These are phyloP conservation scores for Hura crepitans DNA, from an alignment of 441 rosid genomes.

Conservation along the genomic window DNA sequence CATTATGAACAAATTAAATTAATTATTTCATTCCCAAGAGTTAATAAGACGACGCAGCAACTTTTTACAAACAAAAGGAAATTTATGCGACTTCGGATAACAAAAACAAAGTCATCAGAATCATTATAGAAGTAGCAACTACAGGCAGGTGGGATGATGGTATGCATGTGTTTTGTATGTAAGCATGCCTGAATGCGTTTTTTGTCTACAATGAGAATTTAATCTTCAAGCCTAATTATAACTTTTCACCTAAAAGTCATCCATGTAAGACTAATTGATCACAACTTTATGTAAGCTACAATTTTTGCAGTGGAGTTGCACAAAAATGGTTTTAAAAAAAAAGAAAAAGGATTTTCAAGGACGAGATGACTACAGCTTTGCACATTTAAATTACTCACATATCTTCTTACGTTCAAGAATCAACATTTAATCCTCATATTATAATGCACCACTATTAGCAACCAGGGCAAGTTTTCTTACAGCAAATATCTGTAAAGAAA, in stretches of 20 bases:
- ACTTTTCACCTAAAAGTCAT: neutral
- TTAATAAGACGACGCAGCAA: neutral
- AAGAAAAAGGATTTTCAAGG: neutral
- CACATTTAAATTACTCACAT: neutral
- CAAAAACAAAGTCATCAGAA: neutral
- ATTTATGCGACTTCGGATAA: neutral
- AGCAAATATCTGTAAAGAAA: constrained; percentile 5
- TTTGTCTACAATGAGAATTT: neutral
- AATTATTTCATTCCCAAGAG: too few species aligned
- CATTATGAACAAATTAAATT: neutral
- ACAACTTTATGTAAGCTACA: neutral
- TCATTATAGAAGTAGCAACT: neutral
- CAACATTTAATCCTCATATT: neutral
- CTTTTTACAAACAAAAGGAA: neutral
- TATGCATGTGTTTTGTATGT: neutral
- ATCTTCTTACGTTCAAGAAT: constrained; percentile 2
- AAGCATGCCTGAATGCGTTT: neutral
- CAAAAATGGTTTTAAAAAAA: too few species aligned
- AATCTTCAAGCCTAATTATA: neutral
- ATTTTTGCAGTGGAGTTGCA: neutral
- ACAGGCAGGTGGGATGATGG: neutral
- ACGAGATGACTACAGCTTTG: neutral
- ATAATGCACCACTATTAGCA: neutral
- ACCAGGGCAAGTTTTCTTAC: constrained; percentile 5
- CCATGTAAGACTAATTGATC: neutral